phyloP scores from a whole-genome alignment of 2,329 filamentous ascomycete genomes.

The Aspergillus pseudonomiae region DNA sequence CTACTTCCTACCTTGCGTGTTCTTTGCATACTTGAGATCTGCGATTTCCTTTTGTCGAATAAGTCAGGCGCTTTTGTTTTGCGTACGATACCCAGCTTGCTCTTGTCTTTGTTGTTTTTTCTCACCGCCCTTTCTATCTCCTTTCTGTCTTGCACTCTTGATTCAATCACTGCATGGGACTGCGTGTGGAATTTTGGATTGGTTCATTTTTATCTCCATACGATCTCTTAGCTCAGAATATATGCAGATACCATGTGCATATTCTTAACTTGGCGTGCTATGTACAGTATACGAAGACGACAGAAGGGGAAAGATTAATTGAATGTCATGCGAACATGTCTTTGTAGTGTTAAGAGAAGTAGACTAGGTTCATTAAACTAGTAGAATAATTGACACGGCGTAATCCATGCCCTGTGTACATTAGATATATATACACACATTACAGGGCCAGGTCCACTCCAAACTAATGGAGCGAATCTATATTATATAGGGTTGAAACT shows the following conservation, averaged over 20 bases:
- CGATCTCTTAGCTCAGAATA: background rate
- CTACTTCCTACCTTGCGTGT: background rate
- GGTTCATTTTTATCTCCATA: background rate
- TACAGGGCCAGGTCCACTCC: too few species aligned
- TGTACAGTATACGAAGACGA: background rate
- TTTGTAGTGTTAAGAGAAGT: too few species aligned
- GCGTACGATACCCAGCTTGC: constrained; percentile 1
- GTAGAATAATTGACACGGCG: background rate
- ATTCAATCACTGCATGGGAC: background rate
- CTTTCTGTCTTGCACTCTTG: background rate
- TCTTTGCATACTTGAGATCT: background rate
- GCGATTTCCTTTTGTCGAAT: background rate
- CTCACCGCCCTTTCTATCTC: background rate
- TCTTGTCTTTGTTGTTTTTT: background rate
- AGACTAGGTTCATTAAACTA: background rate
- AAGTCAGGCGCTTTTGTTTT: background rate
- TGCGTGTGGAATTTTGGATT: background rate
- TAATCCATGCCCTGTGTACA: background rate
- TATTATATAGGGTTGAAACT: background rate
- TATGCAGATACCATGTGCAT: background rate
- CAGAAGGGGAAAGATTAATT: background rate
- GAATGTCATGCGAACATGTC: background rate
- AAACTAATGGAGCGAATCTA: background rate
- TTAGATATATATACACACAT: background rate
- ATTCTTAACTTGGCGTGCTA: background rate